Conservation (phyloP, 2,329 filamentous ascomycete genomes). For the Orbilia ellipsospora region DNA sequence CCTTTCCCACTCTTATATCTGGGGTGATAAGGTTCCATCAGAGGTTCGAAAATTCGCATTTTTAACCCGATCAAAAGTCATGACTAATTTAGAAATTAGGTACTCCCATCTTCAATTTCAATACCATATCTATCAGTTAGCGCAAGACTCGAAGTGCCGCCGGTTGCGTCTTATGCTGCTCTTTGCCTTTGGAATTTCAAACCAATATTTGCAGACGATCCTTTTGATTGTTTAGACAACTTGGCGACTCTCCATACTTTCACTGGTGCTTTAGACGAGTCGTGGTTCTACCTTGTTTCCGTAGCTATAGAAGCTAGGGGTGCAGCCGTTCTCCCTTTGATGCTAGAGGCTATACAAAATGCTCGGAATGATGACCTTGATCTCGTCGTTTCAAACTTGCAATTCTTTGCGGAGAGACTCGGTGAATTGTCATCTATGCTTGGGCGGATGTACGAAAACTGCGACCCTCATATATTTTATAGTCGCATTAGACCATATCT, state of each 20-base stretch:
- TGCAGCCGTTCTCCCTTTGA: slow-evolving; percentile 84
- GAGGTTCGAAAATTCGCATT: slow-evolving; percentile 68
- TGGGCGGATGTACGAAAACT: slow-evolving; percentile 92
- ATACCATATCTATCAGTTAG: slow-evolving; percentile 83
- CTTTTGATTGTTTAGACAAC: slow-evolving; percentile 85
- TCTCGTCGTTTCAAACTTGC: slow-evolving; percentile 81
- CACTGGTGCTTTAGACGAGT: slow-evolving; percentile 93
- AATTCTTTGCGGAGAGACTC: slow-evolving; percentile 83
- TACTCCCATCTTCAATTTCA: slow-evolving; percentile 82
- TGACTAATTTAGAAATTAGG: slow-evolving; percentile 60
- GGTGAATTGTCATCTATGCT: slow-evolving; percentile 84
- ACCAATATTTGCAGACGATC: slow-evolving; percentile 84
- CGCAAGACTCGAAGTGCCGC: slow-evolving; percentile 81
- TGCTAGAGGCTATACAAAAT: slow-evolving; percentile 86
- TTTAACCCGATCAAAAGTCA: neutral
- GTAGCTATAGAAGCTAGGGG: slow-evolving; percentile 95
- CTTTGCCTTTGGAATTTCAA: slow-evolving; percentile 97
- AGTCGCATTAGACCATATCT: slow-evolving; percentile 95
- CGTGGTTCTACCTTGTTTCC: slow-evolving; percentile 97
- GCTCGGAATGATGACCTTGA: slow-evolving; percentile 75
- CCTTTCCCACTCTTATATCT: slow-evolving; percentile 86
- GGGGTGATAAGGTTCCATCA: slow-evolving; percentile 80
- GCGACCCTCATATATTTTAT: slow-evolving; percentile 94
- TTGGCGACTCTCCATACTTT: slow-evolving; percentile 88
- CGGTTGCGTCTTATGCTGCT: slow-evolving; percentile 92